Evolutionary conservation across 257 asterid species (phyloP).

Genomic region (Solanum appendiculatum): DNA sequence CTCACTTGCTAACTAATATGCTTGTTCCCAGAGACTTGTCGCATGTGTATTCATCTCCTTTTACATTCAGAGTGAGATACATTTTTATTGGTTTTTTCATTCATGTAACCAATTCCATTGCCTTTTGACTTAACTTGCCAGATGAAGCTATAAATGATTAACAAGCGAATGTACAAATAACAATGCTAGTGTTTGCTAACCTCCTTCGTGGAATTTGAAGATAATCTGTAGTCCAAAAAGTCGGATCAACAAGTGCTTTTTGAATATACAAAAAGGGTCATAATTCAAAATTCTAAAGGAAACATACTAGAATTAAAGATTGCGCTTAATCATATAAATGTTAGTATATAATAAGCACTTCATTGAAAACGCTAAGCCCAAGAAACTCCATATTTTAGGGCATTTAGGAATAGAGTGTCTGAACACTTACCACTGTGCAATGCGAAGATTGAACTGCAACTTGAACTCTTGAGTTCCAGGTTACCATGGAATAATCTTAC

Average conservation of each 20-base stretch:
- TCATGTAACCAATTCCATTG: not conserved
- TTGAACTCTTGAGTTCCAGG: not conserved
- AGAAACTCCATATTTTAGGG: not conserved
- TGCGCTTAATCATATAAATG: not conserved
- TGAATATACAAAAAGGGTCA: not conserved
- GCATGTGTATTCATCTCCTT: not conserved
- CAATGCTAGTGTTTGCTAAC: not conserved
- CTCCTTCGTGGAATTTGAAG: not conserved
- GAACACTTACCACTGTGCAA: not conserved
- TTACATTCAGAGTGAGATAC: not conserved
- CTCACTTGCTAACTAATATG: slow-evolving; percentile 20
- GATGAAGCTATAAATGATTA: not conserved
- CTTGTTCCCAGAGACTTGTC: not conserved
- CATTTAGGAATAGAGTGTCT: not conserved
- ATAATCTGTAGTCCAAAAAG: not conserved
- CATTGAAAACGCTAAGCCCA: not conserved
- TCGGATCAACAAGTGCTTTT: not conserved
- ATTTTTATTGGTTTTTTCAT: not conserved
- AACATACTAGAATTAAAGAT: not conserved
- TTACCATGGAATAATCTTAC: not conserved
- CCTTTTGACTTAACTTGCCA: not conserved
- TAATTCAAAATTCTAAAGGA: not conserved
- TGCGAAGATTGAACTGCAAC: not conserved
- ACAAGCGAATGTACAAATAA: not conserved
- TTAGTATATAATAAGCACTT: not conserved